phyloP scores from a whole-genome alignment of 1,284 basidiomycete genomes.

The Cryptococcus sp. region DNA sequence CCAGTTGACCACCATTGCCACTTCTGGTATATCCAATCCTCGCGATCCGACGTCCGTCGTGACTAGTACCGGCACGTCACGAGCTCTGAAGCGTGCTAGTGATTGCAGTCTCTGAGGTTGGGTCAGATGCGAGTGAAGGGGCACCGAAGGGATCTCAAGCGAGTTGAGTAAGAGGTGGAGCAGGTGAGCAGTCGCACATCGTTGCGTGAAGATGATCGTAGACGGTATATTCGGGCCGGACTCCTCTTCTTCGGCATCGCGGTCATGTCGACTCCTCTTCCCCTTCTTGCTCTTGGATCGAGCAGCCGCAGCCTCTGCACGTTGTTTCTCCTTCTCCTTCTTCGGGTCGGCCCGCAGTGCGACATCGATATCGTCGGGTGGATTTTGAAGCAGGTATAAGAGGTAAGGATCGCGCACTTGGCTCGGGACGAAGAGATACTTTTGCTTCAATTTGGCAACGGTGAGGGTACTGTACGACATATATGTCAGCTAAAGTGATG shows the following conservation, averaged over 20 bases:
- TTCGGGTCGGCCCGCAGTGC: constrained; percentile 35
- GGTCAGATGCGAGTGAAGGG: constrained; percentile 89
- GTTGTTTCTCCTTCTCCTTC: constrained; percentile 31
- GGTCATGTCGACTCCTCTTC: constrained; percentile 30
- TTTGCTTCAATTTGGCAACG: constrained; percentile 78
- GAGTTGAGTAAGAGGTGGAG: constrained; percentile 77
- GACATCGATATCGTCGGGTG: constrained; percentile 69
- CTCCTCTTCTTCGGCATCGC: constrained; percentile 44
- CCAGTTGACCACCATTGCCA: constrained; percentile 95
- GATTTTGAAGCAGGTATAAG: constrained; percentile 83
- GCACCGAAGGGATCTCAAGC: constrained; percentile 78
- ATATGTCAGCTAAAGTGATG: neutral
- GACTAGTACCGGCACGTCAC: constrained; percentile 85
- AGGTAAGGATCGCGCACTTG: constrained; percentile 94
- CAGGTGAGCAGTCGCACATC: constrained; percentile 85
- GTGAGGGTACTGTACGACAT: constrained; percentile 70
- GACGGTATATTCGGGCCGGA: constrained; percentile 65
- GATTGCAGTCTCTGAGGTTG: constrained; percentile 81
- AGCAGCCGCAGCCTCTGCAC: neutral
- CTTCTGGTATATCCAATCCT: constrained; percentile 92
- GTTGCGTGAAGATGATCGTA: constrained; percentile 93
- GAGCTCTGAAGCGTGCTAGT: constrained; percentile 82
- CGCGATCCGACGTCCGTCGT: constrained; percentile 94
- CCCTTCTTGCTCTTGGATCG: constrained; percentile 8
- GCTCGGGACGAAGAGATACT: constrained; percentile 90